These are phyloP conservation scores for Boletus speciosus DNA, from an alignment of 768 basidiomycete genomes.

Conservation along the genomic window DNA sequence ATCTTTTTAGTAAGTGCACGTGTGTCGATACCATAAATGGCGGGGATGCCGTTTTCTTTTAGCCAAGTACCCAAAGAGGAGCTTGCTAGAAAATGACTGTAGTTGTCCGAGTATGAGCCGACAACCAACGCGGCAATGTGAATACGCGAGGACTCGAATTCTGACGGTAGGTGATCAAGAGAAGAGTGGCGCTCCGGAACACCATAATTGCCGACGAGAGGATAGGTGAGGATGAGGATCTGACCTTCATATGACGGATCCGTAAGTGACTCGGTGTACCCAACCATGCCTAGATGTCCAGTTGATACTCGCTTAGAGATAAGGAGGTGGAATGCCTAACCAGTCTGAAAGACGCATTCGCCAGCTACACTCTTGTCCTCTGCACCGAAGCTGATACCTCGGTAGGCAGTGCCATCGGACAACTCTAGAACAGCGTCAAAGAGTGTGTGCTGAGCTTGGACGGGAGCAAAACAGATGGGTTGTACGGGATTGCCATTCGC, in stretches of 20 bases:
- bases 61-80: conserved; percentile 91
- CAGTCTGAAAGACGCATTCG: conserved; percentile 99
- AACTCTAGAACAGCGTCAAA: conserved; percentile 81
- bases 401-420: conserved; percentile 81
- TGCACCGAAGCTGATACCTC: conserved; percentile 92
- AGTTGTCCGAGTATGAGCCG: conserved; percentile 90
- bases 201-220: conserved; percentile 95
- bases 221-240: conserved; percentile 96
- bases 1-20: conserved; percentile 95
- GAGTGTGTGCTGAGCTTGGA: conserved; percentile 18
- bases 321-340: conserved; percentile 44
- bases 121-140: conserved; percentile 91
- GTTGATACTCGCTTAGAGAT: conserved; percentile 14
- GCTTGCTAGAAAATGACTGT: conserved; percentile 89
- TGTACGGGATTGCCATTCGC: conserved; percentile 33
- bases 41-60: conserved; percentile 91
- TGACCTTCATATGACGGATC: conserved; percentile 99
- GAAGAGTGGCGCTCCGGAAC: conserved; percentile 67
- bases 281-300: conserved; percentile 83
- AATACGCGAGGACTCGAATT: conserved; percentile 94
- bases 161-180: conserved; percentile 56
- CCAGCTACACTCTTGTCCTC: conserved; percentile 88
- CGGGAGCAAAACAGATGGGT: conserved; percentile 34
- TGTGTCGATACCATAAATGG: conserved; percentile 94
- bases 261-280: conserved; percentile 96